A percentile compares a stretch with the other conserved stretches of the same genome.
phyloP scores from a whole-genome alignment of 305 asterid genomes.

The Euphrasia arctica region DNA sequence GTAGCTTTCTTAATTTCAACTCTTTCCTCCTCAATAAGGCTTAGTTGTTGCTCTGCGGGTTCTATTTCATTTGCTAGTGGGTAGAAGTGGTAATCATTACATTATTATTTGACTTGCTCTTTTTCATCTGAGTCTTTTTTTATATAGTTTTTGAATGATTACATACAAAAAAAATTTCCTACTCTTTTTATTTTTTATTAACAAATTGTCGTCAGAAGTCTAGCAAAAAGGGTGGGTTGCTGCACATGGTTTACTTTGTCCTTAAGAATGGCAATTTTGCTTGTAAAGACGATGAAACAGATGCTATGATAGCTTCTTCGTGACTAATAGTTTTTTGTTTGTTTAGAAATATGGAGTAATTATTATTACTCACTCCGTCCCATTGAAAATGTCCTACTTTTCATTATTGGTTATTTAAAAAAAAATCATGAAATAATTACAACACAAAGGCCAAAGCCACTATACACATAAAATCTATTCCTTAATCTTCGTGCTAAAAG shows the following conservation, averaged over 20 bases:
- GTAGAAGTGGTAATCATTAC: constrained; percentile 37
- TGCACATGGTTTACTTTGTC: constrained; percentile 29
- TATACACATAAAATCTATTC: no score
- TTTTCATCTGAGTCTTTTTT: constrained; percentile 36
- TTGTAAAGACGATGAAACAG: constrained; percentile 29
- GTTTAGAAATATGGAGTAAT: background rate
- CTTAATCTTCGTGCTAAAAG: no score
- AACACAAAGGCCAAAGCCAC: no score
- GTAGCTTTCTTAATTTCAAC: constrained; percentile 33
- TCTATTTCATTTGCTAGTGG: constrained; percentile 34
- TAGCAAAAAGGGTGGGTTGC: constrained; percentile 28
- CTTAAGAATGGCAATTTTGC: constrained; percentile 32
- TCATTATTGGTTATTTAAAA: no score
- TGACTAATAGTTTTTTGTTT: constrained; percentile 26
- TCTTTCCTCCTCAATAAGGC: constrained; percentile 25
- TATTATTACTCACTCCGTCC: background rate
- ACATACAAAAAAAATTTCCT: constrained; percentile 23
- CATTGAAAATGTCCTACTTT: no score
- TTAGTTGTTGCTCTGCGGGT: constrained; percentile 42
- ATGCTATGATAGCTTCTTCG: constrained; percentile 21
- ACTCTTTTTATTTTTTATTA: constrained; percentile 30
- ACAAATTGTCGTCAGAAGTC: constrained; percentile 24
- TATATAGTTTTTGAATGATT: constrained; percentile 36
- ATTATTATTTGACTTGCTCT: constrained; percentile 32
- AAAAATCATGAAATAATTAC: no score